These are phyloP conservation scores for Aleurites moluccanus DNA, from an alignment of 441 rosid genomes.

Conservation along the genomic window DNA sequence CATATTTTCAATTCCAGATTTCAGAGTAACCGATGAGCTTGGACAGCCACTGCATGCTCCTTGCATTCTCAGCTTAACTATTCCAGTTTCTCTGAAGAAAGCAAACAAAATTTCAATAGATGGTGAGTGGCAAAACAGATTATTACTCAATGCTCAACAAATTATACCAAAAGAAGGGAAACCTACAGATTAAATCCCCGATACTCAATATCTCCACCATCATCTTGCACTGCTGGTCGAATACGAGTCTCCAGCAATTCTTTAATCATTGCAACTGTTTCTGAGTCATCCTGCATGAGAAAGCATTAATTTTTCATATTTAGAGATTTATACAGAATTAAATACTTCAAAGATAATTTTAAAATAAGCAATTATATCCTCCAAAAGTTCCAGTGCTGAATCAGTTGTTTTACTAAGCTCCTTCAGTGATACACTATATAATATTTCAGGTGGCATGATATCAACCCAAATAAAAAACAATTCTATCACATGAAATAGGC, in stretches of 20 bases:
- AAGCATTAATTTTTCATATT: background rate
- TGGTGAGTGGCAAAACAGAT: conserved; percentile 2
- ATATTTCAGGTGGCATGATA: background rate
- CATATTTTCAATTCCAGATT: conserved; percentile 98
- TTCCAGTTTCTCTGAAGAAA: conserved; percentile 69
- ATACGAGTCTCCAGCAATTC: conserved; percentile 96
- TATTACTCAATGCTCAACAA: background rate
- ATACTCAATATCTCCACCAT: conserved; percentile 96
- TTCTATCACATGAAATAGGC: background rate
- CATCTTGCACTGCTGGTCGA: conserved; percentile 97
- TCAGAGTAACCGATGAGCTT: conserved; percentile 93
- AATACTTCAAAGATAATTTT: background rate
- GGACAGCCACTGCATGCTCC: conserved; percentile 99
- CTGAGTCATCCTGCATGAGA: conserved; percentile 81
- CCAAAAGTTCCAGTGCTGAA: background rate
- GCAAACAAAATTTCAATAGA: conserved; percentile 25
- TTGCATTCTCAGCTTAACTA: conserved; percentile 92
- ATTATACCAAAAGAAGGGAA: conserved; percentile 21
- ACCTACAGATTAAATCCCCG: conserved; percentile 77
- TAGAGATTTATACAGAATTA: background rate
- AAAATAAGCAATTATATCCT: background rate
- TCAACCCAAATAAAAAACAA: background rate
- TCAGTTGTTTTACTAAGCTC: background rate
- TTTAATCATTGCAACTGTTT: conserved; percentile 96
- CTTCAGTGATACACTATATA: background rate